phyloP scores from a whole-genome alignment of 495 filamentous ascomycete genomes.

The Hypoxylon fragiforme region DNA sequence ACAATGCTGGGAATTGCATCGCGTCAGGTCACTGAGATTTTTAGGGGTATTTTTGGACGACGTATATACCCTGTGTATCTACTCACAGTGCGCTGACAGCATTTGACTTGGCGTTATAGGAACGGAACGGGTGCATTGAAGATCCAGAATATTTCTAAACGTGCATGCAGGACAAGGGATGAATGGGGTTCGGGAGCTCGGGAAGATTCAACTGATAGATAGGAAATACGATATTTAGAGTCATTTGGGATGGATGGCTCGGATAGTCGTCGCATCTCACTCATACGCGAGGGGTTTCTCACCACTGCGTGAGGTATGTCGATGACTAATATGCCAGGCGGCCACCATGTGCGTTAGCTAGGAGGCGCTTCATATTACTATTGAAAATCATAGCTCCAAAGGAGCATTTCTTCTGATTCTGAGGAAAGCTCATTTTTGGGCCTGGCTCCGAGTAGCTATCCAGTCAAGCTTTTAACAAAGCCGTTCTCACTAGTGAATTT shows the following conservation, averaged over 20 bases:
- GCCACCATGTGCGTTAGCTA: too few species aligned
- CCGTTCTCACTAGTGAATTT: neutral
- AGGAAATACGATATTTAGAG: too few species aligned
- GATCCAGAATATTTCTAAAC: neutral
- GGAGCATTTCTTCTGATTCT: neutral
- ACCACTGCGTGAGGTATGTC: too few species aligned
- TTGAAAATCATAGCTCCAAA: neutral
- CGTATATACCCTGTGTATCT: neutral
- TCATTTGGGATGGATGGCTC: too few species aligned
- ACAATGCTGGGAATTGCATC: slow-evolving; percentile 14
- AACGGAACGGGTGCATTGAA: neutral
- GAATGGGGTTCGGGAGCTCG: neutral
- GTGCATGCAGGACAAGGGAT: neutral
- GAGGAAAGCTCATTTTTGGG: too few species aligned
- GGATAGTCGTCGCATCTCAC: too few species aligned
- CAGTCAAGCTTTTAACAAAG: slow-evolving; percentile 5
- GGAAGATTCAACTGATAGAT: too few species aligned
- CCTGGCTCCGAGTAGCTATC: neutral
- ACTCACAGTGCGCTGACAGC: slow-evolving; percentile 1
- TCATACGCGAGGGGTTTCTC: too few species aligned
- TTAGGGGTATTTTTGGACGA: too few species aligned
- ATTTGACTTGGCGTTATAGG: slow-evolving; percentile 20
- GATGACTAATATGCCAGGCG: too few species aligned
- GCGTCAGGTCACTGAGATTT: neutral
- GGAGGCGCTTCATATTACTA: too few species aligned